Percentiles rank a stretch among this genome's conserved stretches.
Evolutionary conservation across 1,284 basidiomycete species (phyloP).

Genomic region (Agroathelia rolfsii): DNA sequence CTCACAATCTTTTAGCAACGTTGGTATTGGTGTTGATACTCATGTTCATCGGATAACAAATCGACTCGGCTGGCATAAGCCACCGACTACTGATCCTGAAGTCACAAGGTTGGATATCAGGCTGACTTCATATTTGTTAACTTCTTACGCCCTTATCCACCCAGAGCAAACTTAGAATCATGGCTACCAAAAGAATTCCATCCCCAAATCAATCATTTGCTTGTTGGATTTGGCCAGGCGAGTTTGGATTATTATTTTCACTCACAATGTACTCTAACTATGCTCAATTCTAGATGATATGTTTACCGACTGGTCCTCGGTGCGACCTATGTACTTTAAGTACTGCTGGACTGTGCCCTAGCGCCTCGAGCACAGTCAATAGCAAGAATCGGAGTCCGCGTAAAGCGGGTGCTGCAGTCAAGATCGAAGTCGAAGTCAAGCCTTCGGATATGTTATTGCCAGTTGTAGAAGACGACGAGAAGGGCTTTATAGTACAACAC

Average conservation of each 20-base stretch:
- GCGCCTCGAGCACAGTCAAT: slow-evolving; percentile 30
- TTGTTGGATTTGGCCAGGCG: slow-evolving; percentile 92
- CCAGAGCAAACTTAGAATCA: slow-evolving; percentile 77
- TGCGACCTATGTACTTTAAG: slow-evolving; percentile 73
- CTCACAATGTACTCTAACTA: slow-evolving; percentile 1
- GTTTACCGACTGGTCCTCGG: slow-evolving; percentile 72
- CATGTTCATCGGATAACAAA: slow-evolving; percentile 96
- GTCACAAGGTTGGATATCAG: slow-evolving; percentile 57
- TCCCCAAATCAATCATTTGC: slow-evolving; percentile 75
- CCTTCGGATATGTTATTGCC: too few species aligned
- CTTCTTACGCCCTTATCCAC: neutral
- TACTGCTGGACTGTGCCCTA: slow-evolving; percentile 46
- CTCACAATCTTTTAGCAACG: slow-evolving; percentile 44
- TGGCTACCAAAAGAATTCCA: slow-evolving; percentile 82
- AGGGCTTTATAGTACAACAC: slow-evolving; percentile 38
- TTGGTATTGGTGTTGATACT: slow-evolving; percentile 94
- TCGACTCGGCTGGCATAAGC: slow-evolving; percentile 83
- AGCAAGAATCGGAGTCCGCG: slow-evolving; percentile 15
- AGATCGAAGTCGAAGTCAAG: slow-evolving; percentile 30
- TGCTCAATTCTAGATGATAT: slow-evolving; percentile 62
- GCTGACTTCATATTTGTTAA: neutral
- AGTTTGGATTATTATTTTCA: slow-evolving; percentile 8
- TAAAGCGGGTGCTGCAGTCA: slow-evolving; percentile 20
- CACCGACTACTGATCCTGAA: slow-evolving; percentile 78
- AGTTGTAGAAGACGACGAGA: slow-evolving; percentile 19